Conservation (phyloP, 345 rosid genomes). For the Arabidopsis suecica region DNA sequence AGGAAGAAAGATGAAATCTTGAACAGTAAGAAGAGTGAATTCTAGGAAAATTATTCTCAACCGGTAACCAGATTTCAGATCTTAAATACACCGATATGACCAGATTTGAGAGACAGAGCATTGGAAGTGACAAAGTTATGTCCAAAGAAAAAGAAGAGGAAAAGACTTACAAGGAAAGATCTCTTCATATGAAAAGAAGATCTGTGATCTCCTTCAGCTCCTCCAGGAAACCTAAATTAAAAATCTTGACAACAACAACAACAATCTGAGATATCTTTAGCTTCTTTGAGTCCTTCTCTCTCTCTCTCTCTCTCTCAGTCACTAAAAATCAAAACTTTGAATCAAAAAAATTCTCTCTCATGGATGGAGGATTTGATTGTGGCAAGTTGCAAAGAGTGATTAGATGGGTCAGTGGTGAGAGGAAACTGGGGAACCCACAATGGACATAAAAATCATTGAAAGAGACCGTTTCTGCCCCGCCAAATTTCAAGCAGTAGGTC, state of each 20-base stretch:
- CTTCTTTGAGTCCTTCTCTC: constrained; percentile 20
- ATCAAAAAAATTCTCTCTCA: constrained; percentile 43
- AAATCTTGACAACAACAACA: background rate
- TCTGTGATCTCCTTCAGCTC: constrained; percentile 53
- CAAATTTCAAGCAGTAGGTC: constrained; percentile 78
- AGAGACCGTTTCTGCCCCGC: constrained; percentile 76
- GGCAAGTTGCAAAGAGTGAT: constrained; percentile 51
- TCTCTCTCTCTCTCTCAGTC: constrained; percentile 23
- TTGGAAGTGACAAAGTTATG: constrained; percentile 5
- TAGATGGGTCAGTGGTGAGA: constrained; percentile 63
- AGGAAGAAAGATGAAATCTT: constrained; percentile 21
- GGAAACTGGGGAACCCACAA: constrained; percentile 55
- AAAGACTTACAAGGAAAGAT: constrained; percentile 70
- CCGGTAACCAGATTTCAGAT: constrained; percentile 25
- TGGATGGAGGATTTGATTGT: background rate
- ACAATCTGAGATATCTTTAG: constrained; percentile 8
- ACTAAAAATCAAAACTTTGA: constrained; percentile 36
- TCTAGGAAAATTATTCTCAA: background rate
- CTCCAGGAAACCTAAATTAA: constrained; percentile 22
- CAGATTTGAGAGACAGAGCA: constrained; percentile 28
- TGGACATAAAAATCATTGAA: constrained; percentile 65
- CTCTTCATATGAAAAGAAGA: constrained; percentile 83
- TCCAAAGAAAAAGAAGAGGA: constrained; percentile 5
- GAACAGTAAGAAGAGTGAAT: background rate
- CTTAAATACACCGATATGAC: constrained; percentile 19